Percentiles rank a stretch among this genome's conserved stretches.
Conservation (phyloP, 331 rosid genomes). For the Ulmus americana region DNA sequence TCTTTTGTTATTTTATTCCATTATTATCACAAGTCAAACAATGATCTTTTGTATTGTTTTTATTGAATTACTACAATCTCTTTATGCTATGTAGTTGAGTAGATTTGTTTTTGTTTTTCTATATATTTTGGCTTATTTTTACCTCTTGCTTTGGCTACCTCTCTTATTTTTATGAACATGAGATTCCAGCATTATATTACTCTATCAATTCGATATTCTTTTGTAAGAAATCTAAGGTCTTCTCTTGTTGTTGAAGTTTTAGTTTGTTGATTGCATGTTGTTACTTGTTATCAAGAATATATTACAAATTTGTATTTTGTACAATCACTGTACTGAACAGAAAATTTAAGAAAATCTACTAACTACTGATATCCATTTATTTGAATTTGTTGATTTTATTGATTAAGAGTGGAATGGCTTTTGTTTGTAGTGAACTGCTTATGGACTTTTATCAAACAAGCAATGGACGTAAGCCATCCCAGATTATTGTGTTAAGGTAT, state of each 20-base stretch:
- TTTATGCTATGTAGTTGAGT: too few relatives aligned
- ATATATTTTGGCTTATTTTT: neutral
- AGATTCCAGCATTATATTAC: neutral
- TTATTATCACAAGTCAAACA: too few relatives aligned
- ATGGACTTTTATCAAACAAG: slow-evolving; percentile 72
- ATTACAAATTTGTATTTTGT: neutral
- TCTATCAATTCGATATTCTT: neutral
- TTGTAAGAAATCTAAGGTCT: neutral
- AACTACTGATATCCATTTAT: neutral
- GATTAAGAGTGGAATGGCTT: slow-evolving; percentile 17
- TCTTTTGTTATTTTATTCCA: too few relatives aligned
- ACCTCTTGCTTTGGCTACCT: neutral
- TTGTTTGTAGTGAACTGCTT: slow-evolving; percentile 74
- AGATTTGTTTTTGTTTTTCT: too few relatives aligned
- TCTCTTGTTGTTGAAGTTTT: neutral
- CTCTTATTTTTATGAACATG: neutral
- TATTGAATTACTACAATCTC: too few relatives aligned
- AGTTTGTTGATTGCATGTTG: slow-evolving; percentile 1
- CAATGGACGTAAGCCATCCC: slow-evolving; percentile 55
- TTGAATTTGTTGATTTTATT: slow-evolving; percentile 8
- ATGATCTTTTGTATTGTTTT: too few relatives aligned
- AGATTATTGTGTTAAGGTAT: slow-evolving; percentile 85
- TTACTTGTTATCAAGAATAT: neutral
- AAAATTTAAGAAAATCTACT: neutral
- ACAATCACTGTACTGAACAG: too few relatives aligned